These are phyloP conservation scores for Exserohilum turcica DNA, from an alignment of 2,329 filamentous ascomycete genomes.

Conservation along the genomic window DNA sequence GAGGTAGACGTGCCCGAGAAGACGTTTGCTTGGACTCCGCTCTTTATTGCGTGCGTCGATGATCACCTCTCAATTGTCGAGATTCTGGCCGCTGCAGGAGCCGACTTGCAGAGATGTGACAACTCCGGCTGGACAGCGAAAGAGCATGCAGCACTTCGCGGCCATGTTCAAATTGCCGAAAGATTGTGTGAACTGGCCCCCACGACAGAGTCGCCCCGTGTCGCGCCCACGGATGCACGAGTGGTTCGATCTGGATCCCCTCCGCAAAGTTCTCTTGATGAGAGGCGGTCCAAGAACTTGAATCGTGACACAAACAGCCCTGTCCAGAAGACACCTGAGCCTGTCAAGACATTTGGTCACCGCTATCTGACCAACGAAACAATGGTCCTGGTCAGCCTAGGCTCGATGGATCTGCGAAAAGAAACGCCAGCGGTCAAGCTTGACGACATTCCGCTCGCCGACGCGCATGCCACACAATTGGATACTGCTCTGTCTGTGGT, in stretches of 20 bases:
- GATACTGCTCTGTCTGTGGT: constrained; percentile 93
- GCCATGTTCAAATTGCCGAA: constrained; percentile 80
- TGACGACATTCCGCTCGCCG: constrained; percentile 82
- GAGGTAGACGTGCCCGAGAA: constrained; percentile 79
- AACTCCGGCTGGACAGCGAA: constrained; percentile 92
- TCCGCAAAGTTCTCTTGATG: constrained; percentile 63
- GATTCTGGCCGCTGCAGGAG: constrained; percentile 77
- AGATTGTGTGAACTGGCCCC: constrained; percentile 65
- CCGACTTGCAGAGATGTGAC: constrained; percentile 74
- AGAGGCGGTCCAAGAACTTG: constrained; percentile 48
- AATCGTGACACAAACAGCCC: constrained; percentile 45
- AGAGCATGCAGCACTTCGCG: constrained; percentile 89
- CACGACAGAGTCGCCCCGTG: constrained; percentile 33
- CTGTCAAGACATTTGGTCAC: constrained; percentile 94
- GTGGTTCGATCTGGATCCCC: constrained; percentile 49
- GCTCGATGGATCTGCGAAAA: constrained; percentile 93
- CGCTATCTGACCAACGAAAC: constrained; percentile 88
- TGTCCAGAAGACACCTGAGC: constrained; percentile 65
- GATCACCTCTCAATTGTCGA: constrained; percentile 77
- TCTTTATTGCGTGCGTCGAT: constrained; percentile 91
- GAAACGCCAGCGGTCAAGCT: constrained; percentile 78
- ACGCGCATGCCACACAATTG: constrained; percentile 89
- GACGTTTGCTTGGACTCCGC: constrained; percentile 90
- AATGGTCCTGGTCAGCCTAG: constrained; percentile 88
- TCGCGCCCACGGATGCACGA: constrained; percentile 33